Percentiles rank a stretch among this genome's conserved stretches.
These are phyloP conservation scores for Monosiga brevicollis DNA, from an alignment of 78 protist species.

Conservation along the genomic window DNA sequence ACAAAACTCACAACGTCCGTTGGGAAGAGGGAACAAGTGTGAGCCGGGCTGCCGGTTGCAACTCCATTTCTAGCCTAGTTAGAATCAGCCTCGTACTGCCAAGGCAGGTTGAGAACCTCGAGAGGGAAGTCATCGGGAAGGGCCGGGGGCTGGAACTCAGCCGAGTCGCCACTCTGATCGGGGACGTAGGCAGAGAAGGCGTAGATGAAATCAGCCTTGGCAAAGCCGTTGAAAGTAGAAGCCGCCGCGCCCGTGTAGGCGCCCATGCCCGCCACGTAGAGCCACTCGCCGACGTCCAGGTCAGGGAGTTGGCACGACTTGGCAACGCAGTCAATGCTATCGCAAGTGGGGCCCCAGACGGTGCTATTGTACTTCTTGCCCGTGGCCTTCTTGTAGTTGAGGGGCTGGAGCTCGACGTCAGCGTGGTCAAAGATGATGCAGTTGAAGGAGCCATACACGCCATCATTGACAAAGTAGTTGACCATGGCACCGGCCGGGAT, in stretches of 20 bases:
- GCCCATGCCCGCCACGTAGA: conserved; percentile 83
- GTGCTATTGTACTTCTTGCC: conserved; percentile 20
- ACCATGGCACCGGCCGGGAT: neutral
- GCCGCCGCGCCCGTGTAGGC: conserved; percentile 92
- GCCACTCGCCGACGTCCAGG: conserved; percentile 86
- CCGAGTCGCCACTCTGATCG: no score
- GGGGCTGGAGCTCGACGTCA: neutral
- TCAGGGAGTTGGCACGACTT: conserved; percentile 58
- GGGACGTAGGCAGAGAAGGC: no score
- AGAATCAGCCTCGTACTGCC: no score
- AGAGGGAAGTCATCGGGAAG: no score
- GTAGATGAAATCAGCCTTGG: conserved; percentile 34
- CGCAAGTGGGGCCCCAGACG: conserved; percentile 97
- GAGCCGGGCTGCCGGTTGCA: no score
- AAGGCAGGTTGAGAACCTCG: no score
- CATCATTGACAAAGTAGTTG: conserved; percentile 79
- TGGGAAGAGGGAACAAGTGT: no score
- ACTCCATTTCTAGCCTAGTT: no score
- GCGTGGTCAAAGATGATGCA: conserved; percentile 50
- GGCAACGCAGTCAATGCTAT: conserved; percentile 75
- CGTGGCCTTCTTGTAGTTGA: neutral
- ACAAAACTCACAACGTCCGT: no score
- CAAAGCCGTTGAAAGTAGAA: conserved; percentile 82
- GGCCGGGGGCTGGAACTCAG: no score
- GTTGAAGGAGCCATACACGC: conserved; percentile 90